Evolutionary conservation across 805 yeast species (phyloP), one percentile per base, ranked within the genome.

Genomic region (Candida dajiaensis): DNA sequence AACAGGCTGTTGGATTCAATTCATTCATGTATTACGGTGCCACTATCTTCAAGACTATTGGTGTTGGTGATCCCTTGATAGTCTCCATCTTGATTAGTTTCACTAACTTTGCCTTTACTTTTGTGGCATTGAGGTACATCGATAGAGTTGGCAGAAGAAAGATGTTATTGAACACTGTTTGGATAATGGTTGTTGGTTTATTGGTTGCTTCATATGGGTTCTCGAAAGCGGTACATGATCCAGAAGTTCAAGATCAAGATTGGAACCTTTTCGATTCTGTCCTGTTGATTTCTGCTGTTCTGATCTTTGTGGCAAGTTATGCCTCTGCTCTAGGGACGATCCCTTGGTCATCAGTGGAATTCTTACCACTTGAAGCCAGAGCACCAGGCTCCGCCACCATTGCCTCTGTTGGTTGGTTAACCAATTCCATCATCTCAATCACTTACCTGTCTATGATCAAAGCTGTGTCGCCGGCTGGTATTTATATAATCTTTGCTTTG

Each of bases 21-120:
- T 78, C 81, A 37, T 78, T 80, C 56, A 77, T 80, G 74, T 80
- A 78, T 62, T 80, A 79, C 55, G 77, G 81, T 6, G 76, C 83
- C 10, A 69, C 81, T 13, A 72, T 80, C 40, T 78, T 80, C 67
- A 60, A 71, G 45, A 70, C 73, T 19, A 70, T 77, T 19, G 79
- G 81, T 4, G 64, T 75, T 52, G 55, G 66, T 10, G 75, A 78
- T 57, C 80, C 84, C n/a, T 68, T 80, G 56, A 59, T 72, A 38
- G 78, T 81, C 3, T 77, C 83, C 8, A 75, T 78, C 23, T 57
- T 74, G 20, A 71, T 80, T 41, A 82, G 84, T 45, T 57, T 71
- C 16, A 76, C 79, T 22, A 80, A 80, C 57, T 78, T 79, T 52
- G 51, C 66, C 4, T 78, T 80, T 41, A 80, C 84, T 1, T 70